phyloP scores from a whole-genome alignment of 768 basidiomycete species.

The Tulasnella calospora region DNA sequence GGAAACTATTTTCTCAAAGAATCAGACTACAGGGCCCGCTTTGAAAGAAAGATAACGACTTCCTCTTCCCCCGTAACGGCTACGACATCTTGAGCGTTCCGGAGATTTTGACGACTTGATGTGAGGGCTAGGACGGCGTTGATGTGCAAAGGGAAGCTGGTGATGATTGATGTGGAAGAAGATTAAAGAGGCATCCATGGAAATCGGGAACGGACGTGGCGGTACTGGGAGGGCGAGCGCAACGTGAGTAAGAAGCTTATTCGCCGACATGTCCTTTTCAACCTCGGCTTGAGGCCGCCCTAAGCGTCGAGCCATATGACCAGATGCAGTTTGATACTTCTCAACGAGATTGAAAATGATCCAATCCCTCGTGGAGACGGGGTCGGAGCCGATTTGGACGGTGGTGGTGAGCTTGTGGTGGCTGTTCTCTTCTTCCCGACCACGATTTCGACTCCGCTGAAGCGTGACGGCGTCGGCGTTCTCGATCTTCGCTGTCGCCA shows the following conservation, averaged over 20 bases:
- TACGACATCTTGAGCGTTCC: constrained; percentile 44
- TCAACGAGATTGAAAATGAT: constrained; percentile 30
- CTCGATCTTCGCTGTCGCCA: constrained; percentile 23
- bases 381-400: background rate
- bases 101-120: constrained; percentile 44
- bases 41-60: constrained; percentile 20
- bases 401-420: constrained; percentile 8
- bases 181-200: constrained; percentile 47
- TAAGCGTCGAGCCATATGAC: background rate
- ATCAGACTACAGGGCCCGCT: too few species aligned
- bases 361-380: background rate
- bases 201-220: background rate
- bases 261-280: constrained; percentile 29
- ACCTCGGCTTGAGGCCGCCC: constrained; percentile 31
- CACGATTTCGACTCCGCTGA: constrained; percentile 3
- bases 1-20: too few species aligned
- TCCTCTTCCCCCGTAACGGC: constrained; percentile 45
- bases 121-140: constrained; percentile 49
- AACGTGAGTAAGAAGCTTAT: constrained; percentile 44
- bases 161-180: constrained; percentile 45
- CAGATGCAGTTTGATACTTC: constrained; percentile 33
- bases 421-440: background rate
- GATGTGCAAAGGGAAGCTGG: constrained; percentile 45
- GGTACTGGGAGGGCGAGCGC: constrained; percentile 37
- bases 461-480: background rate